Base-by-base conservation (phyloP, 495 filamentous ascomycete genomes). In the Astrocystis sublimbata region DNA sequence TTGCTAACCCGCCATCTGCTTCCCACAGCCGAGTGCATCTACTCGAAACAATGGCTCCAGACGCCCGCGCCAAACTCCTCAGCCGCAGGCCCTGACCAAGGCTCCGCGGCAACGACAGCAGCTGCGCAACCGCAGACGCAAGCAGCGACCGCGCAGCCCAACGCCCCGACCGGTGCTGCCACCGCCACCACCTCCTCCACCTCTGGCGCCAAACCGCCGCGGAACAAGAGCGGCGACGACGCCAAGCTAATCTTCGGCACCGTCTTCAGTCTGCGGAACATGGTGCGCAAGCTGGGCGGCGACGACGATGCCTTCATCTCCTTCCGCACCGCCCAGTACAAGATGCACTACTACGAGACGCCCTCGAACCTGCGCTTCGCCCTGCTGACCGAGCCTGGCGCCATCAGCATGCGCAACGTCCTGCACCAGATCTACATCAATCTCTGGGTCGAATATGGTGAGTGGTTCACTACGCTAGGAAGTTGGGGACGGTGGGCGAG, bases 361-460 rank as follows among this genome's bases (percentile, higher is more conserved):
- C 91, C 92, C 0, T 96, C 92, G 55, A 93, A 88, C 71, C 87
- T 94, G 71, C 96, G 96, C 69, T 93, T 98, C 63, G 92, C 98
- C 66, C 92, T 98, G 90, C 79, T 98, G 66, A 98, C 93, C 38
- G 94, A 98, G 76, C 86, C 88, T 42, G 90, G 89, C 73, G 90
- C 89, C 60, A 87, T 88, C 60, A 96, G 91, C 75, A 91, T 98
- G 83, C 88, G 92, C 33, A 89, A 92, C 61, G 93, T 93, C 8
- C 81, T 98, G 70, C 92, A 98, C 74, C 94, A 98, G 82, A 97
- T 98, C 55, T 98, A 97, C 73, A 94, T 96, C 71, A 98, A 94
- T 76, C 85, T 97, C 24, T 97, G 91, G 77, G 92, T 97, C 43
- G 94, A 98, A 81, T 98, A 92, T 70, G 90, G 90, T 93, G 74